These are phyloP conservation scores for Trichosporon faecale DNA, from an alignment of 1,284 basidiomycete species.

Conservation along the genomic window DNA sequence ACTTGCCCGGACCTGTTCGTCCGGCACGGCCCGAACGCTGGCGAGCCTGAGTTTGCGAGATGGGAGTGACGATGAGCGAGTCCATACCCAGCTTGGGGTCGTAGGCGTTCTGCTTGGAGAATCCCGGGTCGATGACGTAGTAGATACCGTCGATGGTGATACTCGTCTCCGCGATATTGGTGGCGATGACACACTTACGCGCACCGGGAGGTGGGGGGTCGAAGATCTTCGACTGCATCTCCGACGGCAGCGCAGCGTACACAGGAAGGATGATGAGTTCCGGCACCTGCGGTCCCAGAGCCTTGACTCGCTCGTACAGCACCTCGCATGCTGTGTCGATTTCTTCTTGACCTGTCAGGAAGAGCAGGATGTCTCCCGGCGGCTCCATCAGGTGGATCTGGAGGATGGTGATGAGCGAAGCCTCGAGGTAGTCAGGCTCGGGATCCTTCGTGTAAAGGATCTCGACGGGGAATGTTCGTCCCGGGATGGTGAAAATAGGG, in stretches of 20 bases:
- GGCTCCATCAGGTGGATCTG: conserved; percentile 99
- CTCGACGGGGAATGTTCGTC: conserved; percentile 97
- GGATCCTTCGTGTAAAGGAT: conserved; percentile 97
- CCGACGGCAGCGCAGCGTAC: conserved; percentile 94
- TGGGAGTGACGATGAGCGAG: conserved; percentile 95
- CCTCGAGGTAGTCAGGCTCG: conserved; percentile 96
- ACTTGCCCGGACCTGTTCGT: conserved; percentile 96
- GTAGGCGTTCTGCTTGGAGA: conserved; percentile 98
- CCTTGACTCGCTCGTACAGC: conserved; percentile 96
- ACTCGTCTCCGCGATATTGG: conserved; percentile 98
- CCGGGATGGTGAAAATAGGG: conserved; percentile 99
- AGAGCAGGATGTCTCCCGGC: conserved; percentile 91
- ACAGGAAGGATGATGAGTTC: conserved; percentile 95
- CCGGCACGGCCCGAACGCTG: conserved; percentile 95
- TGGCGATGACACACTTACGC: conserved; percentile 96
- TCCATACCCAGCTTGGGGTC: conserved; percentile 98
- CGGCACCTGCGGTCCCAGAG: conserved; percentile 92
- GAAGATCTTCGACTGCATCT: conserved; percentile 96
- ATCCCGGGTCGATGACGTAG: conserved; percentile 98
- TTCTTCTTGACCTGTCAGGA: conserved; percentile 98
- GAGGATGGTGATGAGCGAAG: conserved; percentile 97
- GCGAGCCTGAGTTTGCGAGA: conserved; percentile 95
- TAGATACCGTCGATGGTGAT: conserved; percentile 98
- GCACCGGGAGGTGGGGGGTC: conserved; percentile 95
- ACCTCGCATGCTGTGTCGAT: conserved; percentile 98